Evolutionary conservation across 495 filamentous ascomycete species (phyloP), one percentile per base, ranked within the genome.

Genomic region (Pseudoneurospora amorphoporcata): DNA sequence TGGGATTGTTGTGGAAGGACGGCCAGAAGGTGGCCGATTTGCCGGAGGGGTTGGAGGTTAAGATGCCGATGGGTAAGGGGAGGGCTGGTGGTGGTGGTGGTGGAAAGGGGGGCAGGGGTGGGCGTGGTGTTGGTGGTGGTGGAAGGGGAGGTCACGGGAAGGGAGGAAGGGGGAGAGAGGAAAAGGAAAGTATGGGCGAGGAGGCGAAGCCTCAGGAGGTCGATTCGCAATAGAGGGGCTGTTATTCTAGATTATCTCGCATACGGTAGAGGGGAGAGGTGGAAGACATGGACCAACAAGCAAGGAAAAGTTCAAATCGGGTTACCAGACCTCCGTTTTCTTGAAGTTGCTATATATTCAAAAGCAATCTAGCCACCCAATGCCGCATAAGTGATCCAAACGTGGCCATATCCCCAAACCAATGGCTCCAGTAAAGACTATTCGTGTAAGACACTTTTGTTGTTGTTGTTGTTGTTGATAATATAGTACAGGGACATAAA

Each of bases 1-100:
- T 92, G 29, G 90, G 90, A 2, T 80, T 88, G 69, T 78, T 93
- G 45, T 92, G 90, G 91, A 86, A 88, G 76, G 82, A 87, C 40
- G 91, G 92, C 0, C 78, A 85, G 77, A 82, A 85, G 76, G 81
- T 92, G 7, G 85, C 86, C 69, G 86, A 90, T 75, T 77, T 90
- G 75, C 87, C 87, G 8, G 77, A 76, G 40, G 78, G 74, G 8
- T 39, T 88, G 37, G 85, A 78, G 72, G 79, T 78, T 40, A 81
- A 75, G 73, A 70, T 79, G 68, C 86, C 87, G n/a, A 68, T 72
- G 71, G 87, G 85, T 39, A 87, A 87, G 79, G 82, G 77, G 8
- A 71, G 75, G 69, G 71, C 79, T 40, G 74, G 75, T 8, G 74
- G 72, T 0, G 74, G 79, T 23, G 69, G 77, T n/a, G 73, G 77